Base-by-base conservation (phyloP, 371 early-diverging fungal species). In the Haplosporangium sp. region DNA sequence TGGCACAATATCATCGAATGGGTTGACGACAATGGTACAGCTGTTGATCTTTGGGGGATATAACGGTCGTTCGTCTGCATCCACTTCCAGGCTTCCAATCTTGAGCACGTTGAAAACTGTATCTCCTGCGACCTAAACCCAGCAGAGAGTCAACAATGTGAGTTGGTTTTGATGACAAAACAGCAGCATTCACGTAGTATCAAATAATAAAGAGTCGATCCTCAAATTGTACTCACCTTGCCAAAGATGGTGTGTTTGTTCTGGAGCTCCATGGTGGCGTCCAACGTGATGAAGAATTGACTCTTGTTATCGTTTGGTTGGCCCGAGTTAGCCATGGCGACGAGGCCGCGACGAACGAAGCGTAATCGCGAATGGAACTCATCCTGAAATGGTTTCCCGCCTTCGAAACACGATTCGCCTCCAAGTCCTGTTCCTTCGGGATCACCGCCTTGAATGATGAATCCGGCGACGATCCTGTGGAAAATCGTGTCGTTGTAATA, bases 391-490 rank as follows among this genome's bases (percentile, higher is more conserved):
- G 88, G 93, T 61, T 86, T 81, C 12, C 92, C 95, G 6, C 43
- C 71, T 6, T 76, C 67, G 67, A 93, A 96, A 36, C 93, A 86
- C 12, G 95, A 95, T 67, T 95, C 96, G 9, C 98, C 98, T 57
- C 98, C 98, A 82, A 67, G 74, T 1, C 95, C 94, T 5, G 93
- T 93, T 0, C 93, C 94, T 1, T 94, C 94, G 4, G 99, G 96
- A 83, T 99, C 99, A 56, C 99, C 99, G 21, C 97, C 97, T 80
- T 99, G 99, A 5, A 98, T 89, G 75, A 97, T 94, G 67, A 97
- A 97, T 45, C 85, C 87, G 7, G 92, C 89, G 7, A 98, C 91
- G 16, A 96, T 85, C 21, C 98, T 89, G 80, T 97, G 98, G 76
- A 98, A 96, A 10, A 93, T 89, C 5, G 93, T 93, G 23, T 86